Conservation (phyloP, 352 stramenopile species). For the Phytophthora gonapodyides region DNA sequence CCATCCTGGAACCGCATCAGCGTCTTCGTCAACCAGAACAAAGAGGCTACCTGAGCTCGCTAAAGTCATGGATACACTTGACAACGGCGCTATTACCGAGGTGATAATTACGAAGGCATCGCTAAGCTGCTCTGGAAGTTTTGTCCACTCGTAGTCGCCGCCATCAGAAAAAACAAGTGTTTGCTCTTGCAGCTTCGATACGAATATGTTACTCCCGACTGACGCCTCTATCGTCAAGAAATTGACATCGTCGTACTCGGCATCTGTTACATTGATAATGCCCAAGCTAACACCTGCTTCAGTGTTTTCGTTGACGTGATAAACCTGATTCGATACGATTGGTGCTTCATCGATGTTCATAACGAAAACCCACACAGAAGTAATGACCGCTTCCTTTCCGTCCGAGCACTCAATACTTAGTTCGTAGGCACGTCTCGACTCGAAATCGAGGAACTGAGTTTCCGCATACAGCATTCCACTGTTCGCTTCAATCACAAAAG, state of each 20-base stretch:
- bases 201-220: neutral
- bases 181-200: conserved; percentile 17
- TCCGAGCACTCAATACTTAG: conserved; percentile 47
- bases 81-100: conserved; percentile 3
- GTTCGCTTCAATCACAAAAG: conserved; percentile 44
- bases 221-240: conserved; percentile 23
- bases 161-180: conserved; percentile 21
- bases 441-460: conserved; percentile 50
- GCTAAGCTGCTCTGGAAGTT: conserved; percentile 10
- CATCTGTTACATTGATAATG: conserved; percentile 17
- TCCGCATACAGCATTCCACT: conserved; percentile 52
- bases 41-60: conserved; percentile 25
- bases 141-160: conserved; percentile 24
- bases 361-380: conserved; percentile 34
- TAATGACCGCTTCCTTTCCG: conserved; percentile 21
- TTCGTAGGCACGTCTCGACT: conserved; percentile 35
- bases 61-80: conserved; percentile 18
- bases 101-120: conserved; percentile 26
- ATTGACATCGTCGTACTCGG: conserved; percentile 25
- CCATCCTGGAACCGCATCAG: conserved; percentile 17
- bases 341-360: conserved; percentile 61
- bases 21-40: conserved; percentile 23
- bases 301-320: conserved; percentile 46
- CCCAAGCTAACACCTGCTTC: conserved; percentile 13
- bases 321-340: conserved; percentile 26